These are phyloP conservation scores for Ceratobasidium sp. DNA, from an alignment of 1,284 basidiomycete species.

Conservation along the genomic window DNA sequence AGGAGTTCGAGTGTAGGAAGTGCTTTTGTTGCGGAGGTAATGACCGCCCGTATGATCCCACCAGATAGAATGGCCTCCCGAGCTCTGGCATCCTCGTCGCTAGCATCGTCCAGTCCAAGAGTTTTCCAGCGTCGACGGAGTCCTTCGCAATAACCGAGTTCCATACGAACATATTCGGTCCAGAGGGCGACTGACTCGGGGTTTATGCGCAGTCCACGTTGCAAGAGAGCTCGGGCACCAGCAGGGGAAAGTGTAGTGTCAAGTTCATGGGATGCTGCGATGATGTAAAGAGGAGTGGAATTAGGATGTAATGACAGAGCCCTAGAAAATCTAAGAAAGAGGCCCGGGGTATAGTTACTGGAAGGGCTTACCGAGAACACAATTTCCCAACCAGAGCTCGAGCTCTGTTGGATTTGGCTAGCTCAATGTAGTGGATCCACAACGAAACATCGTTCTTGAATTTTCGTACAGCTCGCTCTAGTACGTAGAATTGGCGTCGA, in stretches of 20 bases:
- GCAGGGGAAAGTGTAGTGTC: conserved; percentile 76
- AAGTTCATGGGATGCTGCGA: conserved; percentile 89
- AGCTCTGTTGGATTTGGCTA: conserved; percentile 85
- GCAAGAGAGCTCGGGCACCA: conserved; percentile 86
- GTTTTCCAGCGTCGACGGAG: conserved; percentile 85
- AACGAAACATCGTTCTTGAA: conserved; percentile 89
- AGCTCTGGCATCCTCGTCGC: conserved; percentile 62
- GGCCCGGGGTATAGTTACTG: not conserved
- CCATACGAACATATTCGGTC: conserved; percentile 92
- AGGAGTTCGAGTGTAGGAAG: conserved; percentile 72
- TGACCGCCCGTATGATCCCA: conserved; percentile 76
- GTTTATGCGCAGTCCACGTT: conserved; percentile 87
- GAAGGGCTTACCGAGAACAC: conserved; percentile 72
- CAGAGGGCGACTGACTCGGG: conserved; percentile 79
- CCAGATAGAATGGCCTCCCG: conserved; percentile 75
- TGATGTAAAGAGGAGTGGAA: conserved; percentile 82
- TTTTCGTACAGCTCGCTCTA: conserved; percentile 88
- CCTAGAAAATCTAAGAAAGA: conserved; percentile 58
- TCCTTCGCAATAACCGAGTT: conserved; percentile 88
- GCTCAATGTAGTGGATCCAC: conserved; percentile 90
- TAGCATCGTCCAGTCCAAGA: conserved; percentile 66
- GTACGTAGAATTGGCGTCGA: conserved; percentile 87
- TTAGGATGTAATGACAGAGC: conserved; percentile 91
- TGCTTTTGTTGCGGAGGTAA: conserved; percentile 62
- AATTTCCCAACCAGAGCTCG: conserved; percentile 82